Percentiles rank a stretch among this genome's conserved stretches.
Conservation (phyloP, 148 eudicot species). For the Fagopyrum homotropicum region DNA sequence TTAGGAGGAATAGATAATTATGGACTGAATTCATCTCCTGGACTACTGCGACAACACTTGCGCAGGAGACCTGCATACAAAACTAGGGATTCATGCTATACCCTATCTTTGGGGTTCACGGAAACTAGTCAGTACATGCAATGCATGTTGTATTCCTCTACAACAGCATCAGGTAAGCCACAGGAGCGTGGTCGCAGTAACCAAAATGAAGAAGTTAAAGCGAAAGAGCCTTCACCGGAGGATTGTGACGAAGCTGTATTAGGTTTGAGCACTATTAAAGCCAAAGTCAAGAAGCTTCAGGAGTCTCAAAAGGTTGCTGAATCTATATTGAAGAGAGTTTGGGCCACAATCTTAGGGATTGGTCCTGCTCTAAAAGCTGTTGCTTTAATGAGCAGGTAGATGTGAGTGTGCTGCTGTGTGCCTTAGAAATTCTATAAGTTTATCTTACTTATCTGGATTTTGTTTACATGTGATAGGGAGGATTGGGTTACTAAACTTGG, state of each 20-base stretch:
- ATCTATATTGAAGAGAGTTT: conserved; percentile 36
- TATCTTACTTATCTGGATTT: not conserved
- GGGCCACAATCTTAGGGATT: conserved; percentile 65
- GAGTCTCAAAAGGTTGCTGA: conserved; percentile 45
- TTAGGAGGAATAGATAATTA: conserved; percentile 24
- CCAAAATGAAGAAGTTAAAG: conserved; percentile 39
- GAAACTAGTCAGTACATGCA: conserved; percentile 27
- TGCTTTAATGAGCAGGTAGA: conserved; percentile 82
- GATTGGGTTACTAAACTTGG: conserved; percentile 71
- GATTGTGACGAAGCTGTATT: conserved; percentile 87
- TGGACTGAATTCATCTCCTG: conserved; percentile 21
- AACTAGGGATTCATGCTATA: conserved; percentile 24
- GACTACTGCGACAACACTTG: conserved; percentile 22
- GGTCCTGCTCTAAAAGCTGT: conserved; percentile 72
- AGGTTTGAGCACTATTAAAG: conserved; percentile 68
- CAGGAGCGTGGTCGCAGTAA: conserved; percentile 21
- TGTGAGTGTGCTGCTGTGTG: not conserved
- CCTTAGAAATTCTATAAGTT: conserved; percentile 1
- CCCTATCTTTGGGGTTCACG: conserved; percentile 21
- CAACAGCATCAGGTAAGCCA: conserved; percentile 50
- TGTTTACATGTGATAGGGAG: conserved; percentile 35
- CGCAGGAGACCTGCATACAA: conserved; percentile 22
- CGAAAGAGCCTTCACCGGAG: conserved; percentile 77
- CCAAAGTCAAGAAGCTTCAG: conserved; percentile 67
- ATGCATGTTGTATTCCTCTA: conserved; percentile 32